These are phyloP conservation scores for Cenchrus americanus DNA, from an alignment of 176 grass and related monocot genomes.

Conservation along the genomic window DNA sequence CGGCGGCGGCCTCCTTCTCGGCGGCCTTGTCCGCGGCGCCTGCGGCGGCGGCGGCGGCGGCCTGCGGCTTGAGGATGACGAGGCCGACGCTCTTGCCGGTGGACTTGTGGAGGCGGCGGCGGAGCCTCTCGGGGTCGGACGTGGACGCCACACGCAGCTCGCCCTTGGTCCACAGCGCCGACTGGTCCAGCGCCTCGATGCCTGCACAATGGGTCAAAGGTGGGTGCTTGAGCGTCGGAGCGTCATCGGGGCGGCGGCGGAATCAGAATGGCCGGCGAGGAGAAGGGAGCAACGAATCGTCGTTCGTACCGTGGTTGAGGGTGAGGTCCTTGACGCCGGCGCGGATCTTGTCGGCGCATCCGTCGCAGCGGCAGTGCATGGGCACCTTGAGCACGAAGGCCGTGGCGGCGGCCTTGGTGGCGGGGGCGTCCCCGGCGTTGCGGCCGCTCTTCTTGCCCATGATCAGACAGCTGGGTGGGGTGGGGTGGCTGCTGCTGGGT, in stretches of 20 bases:
- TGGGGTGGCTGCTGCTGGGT: neutral
- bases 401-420: neutral
- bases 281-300: too few relatives aligned
- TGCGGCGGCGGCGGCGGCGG: too few relatives aligned
- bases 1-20: neutral
- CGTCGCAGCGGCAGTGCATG: constrained; percentile 51
- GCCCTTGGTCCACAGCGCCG: constrained; percentile 14
- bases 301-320: neutral
- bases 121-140: constrained; percentile 43
- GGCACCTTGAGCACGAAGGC: constrained; percentile 46
- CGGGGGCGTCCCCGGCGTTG: neutral
- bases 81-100: constrained; percentile 46
- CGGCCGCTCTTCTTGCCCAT: constrained; percentile 38
- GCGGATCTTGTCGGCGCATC: constrained; percentile 43
- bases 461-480: too few relatives aligned
- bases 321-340: constrained; percentile 22
- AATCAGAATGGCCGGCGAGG: too few relatives aligned
- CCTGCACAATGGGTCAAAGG: too few relatives aligned
- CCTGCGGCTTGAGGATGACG: neutral
- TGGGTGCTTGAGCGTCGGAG: too few relatives aligned
- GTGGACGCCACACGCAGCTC: constrained; percentile 28
- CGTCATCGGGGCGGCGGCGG: too few relatives aligned
- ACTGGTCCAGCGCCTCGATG: constrained; percentile 28
- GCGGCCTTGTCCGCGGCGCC: too few relatives aligned
- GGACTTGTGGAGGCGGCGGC: constrained; percentile 30